phyloP scores from a whole-genome alignment of 352 stramenopile species.

The Paralagenidium karlingii region DNA sequence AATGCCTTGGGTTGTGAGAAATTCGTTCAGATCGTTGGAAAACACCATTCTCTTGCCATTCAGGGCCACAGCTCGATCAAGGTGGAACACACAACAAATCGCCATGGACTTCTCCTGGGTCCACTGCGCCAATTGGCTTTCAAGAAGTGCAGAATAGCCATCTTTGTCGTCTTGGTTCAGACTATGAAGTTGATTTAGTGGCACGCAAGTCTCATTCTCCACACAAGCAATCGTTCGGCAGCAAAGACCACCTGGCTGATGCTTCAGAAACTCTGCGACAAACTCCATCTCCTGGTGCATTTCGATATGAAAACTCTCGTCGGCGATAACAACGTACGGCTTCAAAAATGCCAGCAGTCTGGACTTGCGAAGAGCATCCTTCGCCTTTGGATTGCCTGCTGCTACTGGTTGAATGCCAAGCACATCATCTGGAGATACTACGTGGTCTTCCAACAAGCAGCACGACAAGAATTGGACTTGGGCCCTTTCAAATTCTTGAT shows the following conservation, averaged over 20 bases:
- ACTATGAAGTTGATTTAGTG: constrained; percentile 17
- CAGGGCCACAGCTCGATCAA: background rate
- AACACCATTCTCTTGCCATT: background rate
- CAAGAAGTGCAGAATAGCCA: background rate
- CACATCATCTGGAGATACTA: background rate
- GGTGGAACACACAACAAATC: no score
- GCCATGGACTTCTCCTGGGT: no score
- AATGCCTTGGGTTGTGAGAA: background rate
- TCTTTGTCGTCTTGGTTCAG: background rate
- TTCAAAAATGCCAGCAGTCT: constrained; percentile 22
- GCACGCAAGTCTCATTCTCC: constrained; percentile 37
- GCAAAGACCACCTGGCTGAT: constrained; percentile 19
- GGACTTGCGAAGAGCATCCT: constrained; percentile 12
- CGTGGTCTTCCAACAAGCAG: background rate
- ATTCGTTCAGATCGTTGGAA: background rate
- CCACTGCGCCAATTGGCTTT: no score
- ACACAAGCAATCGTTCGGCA: constrained; percentile 50
- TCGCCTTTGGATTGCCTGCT: background rate
- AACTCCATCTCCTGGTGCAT: constrained; percentile 6
- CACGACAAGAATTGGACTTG: constrained; percentile 20
- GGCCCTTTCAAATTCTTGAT: constrained; percentile 21
- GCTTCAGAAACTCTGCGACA: constrained; percentile 6
- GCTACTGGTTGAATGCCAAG: no score
- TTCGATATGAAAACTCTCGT: constrained; percentile 9
- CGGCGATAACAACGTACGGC: constrained; percentile 22